phyloP scores from a whole-genome alignment of 1,284 basidiomycete species.

The Amylostereum areolatum region DNA sequence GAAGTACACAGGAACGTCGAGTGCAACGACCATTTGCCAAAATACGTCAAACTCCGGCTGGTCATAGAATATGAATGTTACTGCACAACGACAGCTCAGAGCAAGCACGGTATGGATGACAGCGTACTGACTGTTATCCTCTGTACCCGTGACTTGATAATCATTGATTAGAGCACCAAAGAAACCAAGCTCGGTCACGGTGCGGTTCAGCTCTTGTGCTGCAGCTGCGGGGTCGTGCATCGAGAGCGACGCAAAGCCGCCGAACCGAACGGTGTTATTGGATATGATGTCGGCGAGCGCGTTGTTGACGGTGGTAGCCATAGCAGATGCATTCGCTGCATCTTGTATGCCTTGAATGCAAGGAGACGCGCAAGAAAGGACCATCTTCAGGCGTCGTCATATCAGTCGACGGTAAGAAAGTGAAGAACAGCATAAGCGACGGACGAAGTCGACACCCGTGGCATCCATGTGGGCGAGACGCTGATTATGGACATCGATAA shows the following conservation, averaged over 20 bases:
- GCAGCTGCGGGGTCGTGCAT: conserved; percentile 40
- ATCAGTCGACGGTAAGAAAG: no score
- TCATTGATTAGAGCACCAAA: conserved; percentile 26
- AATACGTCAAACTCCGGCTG: conserved; percentile 38
- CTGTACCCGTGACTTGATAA: conserved; percentile 32
- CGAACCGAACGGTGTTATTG: conserved; percentile 22
- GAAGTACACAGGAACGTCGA: conserved; percentile 36
- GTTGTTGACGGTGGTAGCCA: conserved; percentile 10
- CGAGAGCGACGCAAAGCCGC: conserved; percentile 35
- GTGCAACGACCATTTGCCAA: conserved; percentile 34
- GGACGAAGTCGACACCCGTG: conserved; percentile 28
- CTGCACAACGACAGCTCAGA: not conserved
- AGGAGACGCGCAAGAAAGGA: not conserved
- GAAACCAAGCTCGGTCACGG: conserved; percentile 35
- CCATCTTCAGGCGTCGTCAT: not conserved
- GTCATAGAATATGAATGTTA: conserved; percentile 30
- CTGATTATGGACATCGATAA: conserved; percentile 25
- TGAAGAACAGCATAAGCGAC: conserved; percentile 19
- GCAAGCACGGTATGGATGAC: not conserved
- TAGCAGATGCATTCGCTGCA: not conserved
- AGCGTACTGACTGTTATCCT: conserved; percentile 25
- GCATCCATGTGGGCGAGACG: conserved; percentile 32
- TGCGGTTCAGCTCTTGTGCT: conserved; percentile 32
- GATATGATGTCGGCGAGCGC: conserved; percentile 27
- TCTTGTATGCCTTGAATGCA: not conserved